Base-by-base conservation (phyloP, 106 monocot genomes). In the Iris macrosiphon region DNA sequence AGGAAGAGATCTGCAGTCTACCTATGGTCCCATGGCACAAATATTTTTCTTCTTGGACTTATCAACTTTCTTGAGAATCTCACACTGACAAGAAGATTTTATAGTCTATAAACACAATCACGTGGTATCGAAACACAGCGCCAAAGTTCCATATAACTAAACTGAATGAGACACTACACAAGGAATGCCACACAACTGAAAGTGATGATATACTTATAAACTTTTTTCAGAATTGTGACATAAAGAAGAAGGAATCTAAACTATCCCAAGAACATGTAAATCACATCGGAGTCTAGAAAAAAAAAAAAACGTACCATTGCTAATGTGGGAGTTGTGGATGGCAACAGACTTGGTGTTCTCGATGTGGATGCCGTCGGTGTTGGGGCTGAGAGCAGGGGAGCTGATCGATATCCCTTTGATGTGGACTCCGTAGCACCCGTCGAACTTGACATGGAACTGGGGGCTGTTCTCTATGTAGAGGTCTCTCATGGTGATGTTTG, bases 361-460 rank as follows among this genome's bases (percentile, higher is more conserved):
- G 6, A 93, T 72, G 62, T 87, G 87, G 47, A 93, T 83, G 21
- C 83, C 87, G 48, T 93, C 93, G 4, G 93, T 93, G 71, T 93
- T 93, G 29, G 93, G 87, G 43, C 93, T 93, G 12, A 61, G 55
- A 0, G 83, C 75, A 28, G 87, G 93, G 31, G 93, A 87, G 60
- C 48, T 87, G 13, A 93, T 80, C 11, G 59, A 78, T 17, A 93
- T 34, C 45, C 82, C 70, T 3, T 86, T 79, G 17, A 92, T 86
- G 70, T 71, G 75, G 19, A 92, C 85, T 9, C 52, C 81, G 2
- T 76, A 67, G 50, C 91, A 92, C 12, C 70, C 73, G 48, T 92
- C 91, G 61, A 92, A 92, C 38, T 83, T 83, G 26, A 93, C 30
- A 55, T 93, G 93, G 69, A 93, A 87, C 55, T 87, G 76, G 0